Conservation (phyloP, 2,329 filamentous ascomycete genomes). For the Berkeleyomyces rouxiae region DNA sequence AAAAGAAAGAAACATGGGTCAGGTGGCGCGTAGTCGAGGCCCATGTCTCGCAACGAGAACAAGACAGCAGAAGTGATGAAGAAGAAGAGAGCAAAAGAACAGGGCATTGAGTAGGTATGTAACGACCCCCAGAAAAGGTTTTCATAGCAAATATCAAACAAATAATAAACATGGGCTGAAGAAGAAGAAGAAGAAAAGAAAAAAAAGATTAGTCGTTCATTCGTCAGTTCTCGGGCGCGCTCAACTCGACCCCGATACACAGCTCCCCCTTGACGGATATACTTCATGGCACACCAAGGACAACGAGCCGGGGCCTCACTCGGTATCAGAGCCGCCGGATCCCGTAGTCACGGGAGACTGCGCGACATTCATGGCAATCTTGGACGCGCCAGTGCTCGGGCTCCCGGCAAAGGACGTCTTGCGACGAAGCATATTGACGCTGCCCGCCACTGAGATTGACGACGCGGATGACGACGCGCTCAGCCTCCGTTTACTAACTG, state of each 20-base stretch:
- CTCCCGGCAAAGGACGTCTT: slow-evolving; percentile 31
- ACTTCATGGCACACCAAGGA: too few relatives aligned
- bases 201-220: slow-evolving; percentile 2
- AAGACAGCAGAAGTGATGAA: too few relatives aligned
- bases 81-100: too few relatives aligned
- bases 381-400: slow-evolving; percentile 27
- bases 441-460: slow-evolving; percentile 24
- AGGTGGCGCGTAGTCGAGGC: too few relatives aligned
- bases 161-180: neutral
- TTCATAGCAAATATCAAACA: neutral
- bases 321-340: slow-evolving; percentile 24
- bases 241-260: neutral
- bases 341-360: slow-evolving; percentile 28
- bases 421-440: slow-evolving; percentile 20
- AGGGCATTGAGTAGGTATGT: too few relatives aligned
- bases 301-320: slow-evolving; percentile 13
- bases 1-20: neutral
- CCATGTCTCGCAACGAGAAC: too few relatives aligned
- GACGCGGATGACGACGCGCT: slow-evolving; percentile 37
- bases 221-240: neutral
- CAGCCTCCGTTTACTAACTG: slow-evolving; percentile 51
- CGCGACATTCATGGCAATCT: slow-evolving; percentile 43
- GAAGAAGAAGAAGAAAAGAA: neutral
- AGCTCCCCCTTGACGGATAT: neutral
- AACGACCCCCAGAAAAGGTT: neutral